Conservation (phyloP, 495 filamentous ascomycete species). For the Talaromyces nanjingensis region DNA sequence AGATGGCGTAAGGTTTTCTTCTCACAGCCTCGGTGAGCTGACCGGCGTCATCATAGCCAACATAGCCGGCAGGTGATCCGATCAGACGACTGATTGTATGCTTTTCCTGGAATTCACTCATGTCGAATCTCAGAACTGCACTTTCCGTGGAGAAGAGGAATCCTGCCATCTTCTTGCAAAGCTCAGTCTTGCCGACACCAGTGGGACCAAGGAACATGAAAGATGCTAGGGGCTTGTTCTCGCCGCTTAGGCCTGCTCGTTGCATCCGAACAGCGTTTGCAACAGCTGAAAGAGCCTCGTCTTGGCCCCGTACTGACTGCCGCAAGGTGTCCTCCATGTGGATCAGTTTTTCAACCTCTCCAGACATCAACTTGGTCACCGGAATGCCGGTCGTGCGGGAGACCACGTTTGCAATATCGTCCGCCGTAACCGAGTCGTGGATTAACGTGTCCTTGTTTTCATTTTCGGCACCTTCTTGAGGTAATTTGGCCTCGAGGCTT, state of each 20-base stretch:
- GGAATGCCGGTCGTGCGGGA: constrained; percentile 89
- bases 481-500: constrained; percentile 66
- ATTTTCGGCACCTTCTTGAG: constrained; percentile 58
- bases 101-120: constrained; percentile 97
- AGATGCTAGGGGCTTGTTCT: constrained; percentile 83
- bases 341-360: constrained; percentile 86
- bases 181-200: constrained; percentile 93
- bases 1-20: constrained; percentile 89
- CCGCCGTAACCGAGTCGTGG: constrained; percentile 86
- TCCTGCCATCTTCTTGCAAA: constrained; percentile 90
- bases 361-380: constrained; percentile 80
- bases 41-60: constrained; percentile 95
- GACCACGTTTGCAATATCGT: constrained; percentile 91
- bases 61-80: constrained; percentile 86
- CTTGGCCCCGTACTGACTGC: constrained; percentile 81
- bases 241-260: constrained; percentile 80
- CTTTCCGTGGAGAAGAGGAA: constrained; percentile 90
- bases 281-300: constrained; percentile 85
- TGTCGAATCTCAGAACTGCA: constrained; percentile 91
- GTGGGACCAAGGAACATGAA: constrained; percentile 99
- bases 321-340: constrained; percentile 90
- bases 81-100: constrained; percentile 92
- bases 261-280: constrained; percentile 93
- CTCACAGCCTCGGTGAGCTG: constrained; percentile 94
- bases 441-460: constrained; percentile 54